These are phyloP conservation scores for Suillus subalutaceus DNA, from an alignment of 768 basidiomycete species.

Conservation along the genomic window DNA sequence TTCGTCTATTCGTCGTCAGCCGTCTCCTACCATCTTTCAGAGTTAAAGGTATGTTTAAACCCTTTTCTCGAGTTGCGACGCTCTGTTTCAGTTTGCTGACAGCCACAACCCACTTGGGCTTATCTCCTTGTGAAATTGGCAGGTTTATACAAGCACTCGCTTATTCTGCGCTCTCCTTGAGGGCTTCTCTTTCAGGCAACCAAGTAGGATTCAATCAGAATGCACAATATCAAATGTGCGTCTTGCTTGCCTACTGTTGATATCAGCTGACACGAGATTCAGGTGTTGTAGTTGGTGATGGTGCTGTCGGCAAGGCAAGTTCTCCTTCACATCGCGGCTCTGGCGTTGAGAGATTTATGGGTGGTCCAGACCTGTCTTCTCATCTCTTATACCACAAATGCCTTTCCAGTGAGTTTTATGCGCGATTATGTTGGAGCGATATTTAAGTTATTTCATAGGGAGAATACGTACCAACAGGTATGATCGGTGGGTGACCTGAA, in stretches of 20 bases:
- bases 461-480: slow-evolving; percentile 96
- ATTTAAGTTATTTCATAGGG: slow-evolving; percentile 52
- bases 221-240: slow-evolving; percentile 94
- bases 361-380: slow-evolving; percentile 88
- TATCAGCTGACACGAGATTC: slow-evolving; percentile 35
- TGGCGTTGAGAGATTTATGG: slow-evolving; percentile 10
- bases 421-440: slow-evolving; percentile 16
- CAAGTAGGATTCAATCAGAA: slow-evolving; percentile 32
- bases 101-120: not conserved
- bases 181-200: slow-evolving; percentile 8
- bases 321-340: slow-evolving; percentile 11
- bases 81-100: slow-evolving; percentile 6
- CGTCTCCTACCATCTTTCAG: not conserved
- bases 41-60: not conserved
- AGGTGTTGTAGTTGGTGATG: slow-evolving; percentile 99
- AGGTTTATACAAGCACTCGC: slow-evolving; percentile 22
- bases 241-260: slow-evolving; percentile 21
- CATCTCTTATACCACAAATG: slow-evolving; percentile 99
- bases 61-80: not conserved
- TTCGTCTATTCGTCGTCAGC: slow-evolving; percentile 11
- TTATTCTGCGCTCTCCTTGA: slow-evolving; percentile 13
- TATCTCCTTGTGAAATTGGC: slow-evolving; percentile 15
- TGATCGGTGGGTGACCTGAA: slow-evolving; percentile 22
- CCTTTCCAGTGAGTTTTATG: slow-evolving; percentile 76
- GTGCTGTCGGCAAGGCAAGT: slow-evolving; percentile 95